Conservation (phyloP, 768 basidiomycete species). For the Tulasnella sp. region DNA sequence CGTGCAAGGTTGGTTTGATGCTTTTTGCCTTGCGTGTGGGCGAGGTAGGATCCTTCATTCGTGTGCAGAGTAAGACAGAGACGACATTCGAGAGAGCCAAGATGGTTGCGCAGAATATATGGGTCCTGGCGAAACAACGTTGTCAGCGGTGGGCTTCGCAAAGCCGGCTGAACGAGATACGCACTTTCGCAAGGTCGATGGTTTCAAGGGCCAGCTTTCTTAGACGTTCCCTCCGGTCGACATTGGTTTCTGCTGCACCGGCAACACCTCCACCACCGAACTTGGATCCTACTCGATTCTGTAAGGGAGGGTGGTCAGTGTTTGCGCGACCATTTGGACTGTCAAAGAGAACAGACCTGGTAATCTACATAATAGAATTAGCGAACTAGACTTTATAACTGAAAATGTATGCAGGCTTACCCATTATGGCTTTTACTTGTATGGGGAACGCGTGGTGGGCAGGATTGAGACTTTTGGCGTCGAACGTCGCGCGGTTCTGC, state of each 20-base stretch:
- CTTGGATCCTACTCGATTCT: constrained; percentile 96
- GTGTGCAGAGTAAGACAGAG: constrained; percentile 97
- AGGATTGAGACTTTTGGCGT: neutral
- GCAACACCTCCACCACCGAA: constrained; percentile 97
- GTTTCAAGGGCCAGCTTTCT: constrained; percentile 96
- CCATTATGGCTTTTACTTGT: neutral
- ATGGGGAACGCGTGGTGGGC: neutral
- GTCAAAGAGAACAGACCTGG: neutral
- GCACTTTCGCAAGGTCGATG: constrained; percentile 94
- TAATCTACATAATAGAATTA: neutral
- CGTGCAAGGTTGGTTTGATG: constrained; percentile 97
- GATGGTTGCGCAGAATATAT: constrained; percentile 97
- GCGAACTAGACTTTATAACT: neutral
- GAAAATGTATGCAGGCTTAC: neutral
- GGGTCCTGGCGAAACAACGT: constrained; percentile 67
- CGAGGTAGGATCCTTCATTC: constrained; percentile 99
- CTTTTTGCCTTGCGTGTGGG: constrained; percentile 99
- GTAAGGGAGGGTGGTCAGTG: constrained; percentile 23
- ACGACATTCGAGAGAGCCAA: constrained; percentile 97
- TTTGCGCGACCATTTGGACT: neutral
- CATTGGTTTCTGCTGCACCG: constrained; percentile 91
- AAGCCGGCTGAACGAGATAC: constrained; percentile 37
- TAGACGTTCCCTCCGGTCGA: constrained; percentile 92
- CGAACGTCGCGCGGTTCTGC: neutral
- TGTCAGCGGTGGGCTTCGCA: neutral